These are phyloP conservation scores for Mucor mucedo DNA, from an alignment of 371 early-diverging fungal species.

Conservation along the genomic window DNA sequence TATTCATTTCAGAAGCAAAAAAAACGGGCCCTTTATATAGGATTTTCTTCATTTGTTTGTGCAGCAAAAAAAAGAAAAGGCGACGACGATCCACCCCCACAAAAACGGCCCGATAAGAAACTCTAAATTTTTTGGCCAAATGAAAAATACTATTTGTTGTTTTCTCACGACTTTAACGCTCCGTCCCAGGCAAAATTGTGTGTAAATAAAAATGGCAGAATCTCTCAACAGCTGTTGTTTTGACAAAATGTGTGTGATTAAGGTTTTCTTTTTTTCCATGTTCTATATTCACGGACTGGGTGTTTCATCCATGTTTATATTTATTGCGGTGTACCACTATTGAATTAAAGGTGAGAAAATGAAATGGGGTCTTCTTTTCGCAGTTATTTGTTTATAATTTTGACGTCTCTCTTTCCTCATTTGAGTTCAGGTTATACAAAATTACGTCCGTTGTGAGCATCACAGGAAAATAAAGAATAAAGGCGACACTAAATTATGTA, in stretches of 20 bases:
- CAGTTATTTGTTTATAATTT: too few species aligned
- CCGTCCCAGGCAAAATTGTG: neutral
- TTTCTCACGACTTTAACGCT: neutral
- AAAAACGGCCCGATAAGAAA: constrained; percentile 7
- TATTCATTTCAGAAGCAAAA: neutral
- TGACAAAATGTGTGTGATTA: neutral
- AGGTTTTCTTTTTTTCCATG: constrained; percentile 1
- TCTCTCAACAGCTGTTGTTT: neutral
- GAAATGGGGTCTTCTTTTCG: too few species aligned
- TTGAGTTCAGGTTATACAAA: too few species aligned
- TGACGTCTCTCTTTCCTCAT: too few species aligned
- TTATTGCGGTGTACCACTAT: too few species aligned
- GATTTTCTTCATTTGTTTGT: neutral
- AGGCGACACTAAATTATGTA: too few species aligned
- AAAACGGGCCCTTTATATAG: neutral
- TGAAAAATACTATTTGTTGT: constrained; percentile 1
- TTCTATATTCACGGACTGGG: neutral
- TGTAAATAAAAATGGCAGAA: neutral
- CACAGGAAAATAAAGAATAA: too few species aligned
- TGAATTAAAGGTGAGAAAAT: too few species aligned
- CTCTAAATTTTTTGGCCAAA: constrained; percentile 6
- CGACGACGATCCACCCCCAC: neutral
- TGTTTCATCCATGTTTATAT: too few species aligned
- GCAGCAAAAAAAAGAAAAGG: neutral
- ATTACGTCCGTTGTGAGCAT: too few species aligned